Conservation (phyloP, 768 basidiomycete genomes). For the Lepiota brunneoincarnata region DNA sequence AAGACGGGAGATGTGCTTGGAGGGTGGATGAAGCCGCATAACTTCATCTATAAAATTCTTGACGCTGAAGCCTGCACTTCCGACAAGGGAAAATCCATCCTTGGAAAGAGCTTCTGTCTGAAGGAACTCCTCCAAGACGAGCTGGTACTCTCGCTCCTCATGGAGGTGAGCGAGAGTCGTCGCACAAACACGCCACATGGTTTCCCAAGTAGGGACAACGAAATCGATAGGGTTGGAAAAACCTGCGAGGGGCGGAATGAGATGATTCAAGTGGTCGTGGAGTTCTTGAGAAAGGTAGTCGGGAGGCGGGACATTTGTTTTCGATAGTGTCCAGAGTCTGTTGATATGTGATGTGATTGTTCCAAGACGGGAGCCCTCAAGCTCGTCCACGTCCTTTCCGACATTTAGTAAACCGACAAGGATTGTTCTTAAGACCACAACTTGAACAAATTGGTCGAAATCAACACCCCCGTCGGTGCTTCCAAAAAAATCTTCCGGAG, state of each 20-base stretch:
- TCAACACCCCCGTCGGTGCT: conserved; percentile 10
- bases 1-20: conserved; percentile 40
- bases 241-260: conserved; percentile 33
- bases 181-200: conserved; percentile 60
- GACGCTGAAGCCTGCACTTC: conserved; percentile 23
- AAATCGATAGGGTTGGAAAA: conserved; percentile 44
- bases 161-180: conserved; percentile 35
- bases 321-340: conserved; percentile 45
- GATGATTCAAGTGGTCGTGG: conserved; percentile 32
- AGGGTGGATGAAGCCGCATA: conserved; percentile 51
- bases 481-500: background rate
- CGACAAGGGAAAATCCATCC: conserved; percentile 24
- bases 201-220: conserved; percentile 60
- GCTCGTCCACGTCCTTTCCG: conserved; percentile 22
- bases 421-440: conserved; percentile 40
- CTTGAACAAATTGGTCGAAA: conserved; percentile 41
- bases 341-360: conserved; percentile 41
- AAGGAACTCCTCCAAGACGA: conserved; percentile 26
- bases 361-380: conserved; percentile 31
- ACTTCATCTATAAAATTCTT: conserved; percentile 39
- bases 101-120: conserved; percentile 32
- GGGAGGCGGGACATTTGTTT: conserved; percentile 29
- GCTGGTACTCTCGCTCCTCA: conserved; percentile 16
- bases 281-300: conserved; percentile 29
- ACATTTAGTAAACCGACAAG: conserved; percentile 39